Base-by-base conservation (phyloP, 331 rosid genomes). In the Quercus lobata region DNA sequence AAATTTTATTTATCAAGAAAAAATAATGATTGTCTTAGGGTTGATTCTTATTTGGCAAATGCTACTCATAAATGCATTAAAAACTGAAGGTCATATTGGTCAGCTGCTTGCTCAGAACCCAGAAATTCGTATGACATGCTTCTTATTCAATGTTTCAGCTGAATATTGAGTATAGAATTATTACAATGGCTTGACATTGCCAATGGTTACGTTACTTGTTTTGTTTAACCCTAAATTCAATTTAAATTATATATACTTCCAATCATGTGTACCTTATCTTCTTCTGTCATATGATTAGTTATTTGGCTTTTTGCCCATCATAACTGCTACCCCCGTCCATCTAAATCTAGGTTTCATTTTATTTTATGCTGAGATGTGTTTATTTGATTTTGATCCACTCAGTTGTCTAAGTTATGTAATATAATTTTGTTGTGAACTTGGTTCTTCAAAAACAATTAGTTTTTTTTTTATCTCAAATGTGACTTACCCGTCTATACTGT, bases 401-500 rank as follows among this genome's bases (percentile, higher is more conserved):
- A 21, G 37, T 27, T 27, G 15, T 78, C 52, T 52, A 17, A 57
- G 44, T 30, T 24, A 34, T 24, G 58, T 71, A n/a, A 46, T 74
- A 57, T 32, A 49, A 16, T 44, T 34, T 73, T 18, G 27, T 19
- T 54, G 2, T 44, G 14, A n/a, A 27, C 6, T 65, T 71, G 3
- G 12, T 49, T 52, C 69, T 69, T 70, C 6, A 72, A 15, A 24
- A 24, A 35, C 17, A 73, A 30, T 37, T 27, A 37, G 21, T 73
- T 11, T 12, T 77, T 73, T 11, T 12, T 77, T 52, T 72, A 29
- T 76, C 55, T 24, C 61, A n/a, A 71, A 22, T 57, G 29, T 24
- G 61, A 65, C 79, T 76, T 18, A 61, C 80, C 70, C 22, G 15
- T 82, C 58, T 80, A 72, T 25, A 70, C 72, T 69, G 77, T 76